phyloP scores from a whole-genome alignment of 2,329 filamentous ascomycete species.

The Pseudogymnoascus sp. region DNA sequence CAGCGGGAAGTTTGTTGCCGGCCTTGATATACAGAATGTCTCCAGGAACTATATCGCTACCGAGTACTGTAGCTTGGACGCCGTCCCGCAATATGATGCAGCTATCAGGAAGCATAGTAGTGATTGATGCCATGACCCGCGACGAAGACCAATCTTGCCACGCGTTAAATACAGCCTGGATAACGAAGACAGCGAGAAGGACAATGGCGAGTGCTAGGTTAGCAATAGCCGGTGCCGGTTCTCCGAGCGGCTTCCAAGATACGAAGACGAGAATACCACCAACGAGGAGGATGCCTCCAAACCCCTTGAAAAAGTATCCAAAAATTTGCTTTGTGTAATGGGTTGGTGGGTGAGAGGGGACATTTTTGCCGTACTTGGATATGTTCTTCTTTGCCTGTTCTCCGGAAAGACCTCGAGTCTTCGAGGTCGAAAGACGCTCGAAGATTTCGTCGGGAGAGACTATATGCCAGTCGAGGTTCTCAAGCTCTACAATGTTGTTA shows the following conservation, averaged over 20 bases:
- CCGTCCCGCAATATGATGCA: slow-evolving; percentile 60
- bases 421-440: slow-evolving; percentile 50
- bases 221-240: slow-evolving; percentile 57
- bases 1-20: slow-evolving; percentile 68
- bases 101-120: slow-evolving; percentile 69
- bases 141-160: slow-evolving; percentile 72
- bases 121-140: slow-evolving; percentile 72
- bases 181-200: slow-evolving; percentile 59
- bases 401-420: slow-evolving; percentile 50
- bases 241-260: slow-evolving; percentile 67
- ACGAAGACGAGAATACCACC: slow-evolving; percentile 68
- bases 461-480: slow-evolving; percentile 61
- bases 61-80: slow-evolving; percentile 40
- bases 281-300: slow-evolving; percentile 62
- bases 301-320: slow-evolving; percentile 71
- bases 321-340: slow-evolving; percentile 50
- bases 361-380: slow-evolving; percentile 58
- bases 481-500: slow-evolving; percentile 42
- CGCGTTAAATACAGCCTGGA: slow-evolving; percentile 62
- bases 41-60: slow-evolving; percentile 61
- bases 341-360: slow-evolving; percentile 58
- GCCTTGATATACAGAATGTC: slow-evolving; percentile 62
- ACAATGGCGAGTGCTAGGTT: slow-evolving; percentile 71
- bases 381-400: slow-evolving; percentile 49
- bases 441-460: slow-evolving; percentile 51